Conservation (phyloP, 257 asterid genomes). For the Forsythia viridissima region DNA sequence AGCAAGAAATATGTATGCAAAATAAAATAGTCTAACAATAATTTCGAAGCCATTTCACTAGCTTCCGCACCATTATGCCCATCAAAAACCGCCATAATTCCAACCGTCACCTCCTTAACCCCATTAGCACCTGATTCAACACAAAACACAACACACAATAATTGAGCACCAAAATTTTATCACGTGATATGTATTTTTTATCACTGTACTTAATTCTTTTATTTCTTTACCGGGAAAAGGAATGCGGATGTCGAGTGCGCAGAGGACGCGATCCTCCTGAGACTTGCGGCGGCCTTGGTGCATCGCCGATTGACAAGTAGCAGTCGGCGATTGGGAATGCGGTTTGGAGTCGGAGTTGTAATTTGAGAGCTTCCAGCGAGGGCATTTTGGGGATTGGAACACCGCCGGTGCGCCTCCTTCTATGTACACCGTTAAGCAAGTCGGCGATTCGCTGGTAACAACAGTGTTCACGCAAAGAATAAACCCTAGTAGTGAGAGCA, state of each 20-base stretch:
- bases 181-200: background rate
- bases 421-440: constrained; percentile 77
- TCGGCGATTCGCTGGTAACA: constrained; percentile 69
- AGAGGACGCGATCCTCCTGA: constrained; percentile 87
- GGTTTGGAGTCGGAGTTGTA: constrained; percentile 43
- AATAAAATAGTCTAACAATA: constrained; percentile 75
- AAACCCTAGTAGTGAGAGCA: constrained; percentile 34
- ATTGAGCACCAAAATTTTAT: background rate
- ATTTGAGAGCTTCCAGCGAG: constrained; percentile 78
- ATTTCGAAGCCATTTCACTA: constrained; percentile 87
- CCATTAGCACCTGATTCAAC: constrained; percentile 57
- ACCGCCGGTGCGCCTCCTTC: constrained; percentile 99
- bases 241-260: constrained; percentile 69
- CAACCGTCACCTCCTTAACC: constrained; percentile 72
- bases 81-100: constrained; percentile 86
- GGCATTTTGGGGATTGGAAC: constrained; percentile 92
- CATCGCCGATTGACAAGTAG: constrained; percentile 67
- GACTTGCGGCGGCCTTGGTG: constrained; percentile 86
- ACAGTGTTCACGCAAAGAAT: constrained; percentile 25
- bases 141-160: background rate
- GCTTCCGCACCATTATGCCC: constrained; percentile 98
- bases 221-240: constrained; percentile 71
- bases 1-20: constrained; percentile 89
- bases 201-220: background rate
- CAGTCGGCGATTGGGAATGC: constrained; percentile 31